Conservation (phyloP, 768 basidiomycete species). For the Boletellus ananas region DNA sequence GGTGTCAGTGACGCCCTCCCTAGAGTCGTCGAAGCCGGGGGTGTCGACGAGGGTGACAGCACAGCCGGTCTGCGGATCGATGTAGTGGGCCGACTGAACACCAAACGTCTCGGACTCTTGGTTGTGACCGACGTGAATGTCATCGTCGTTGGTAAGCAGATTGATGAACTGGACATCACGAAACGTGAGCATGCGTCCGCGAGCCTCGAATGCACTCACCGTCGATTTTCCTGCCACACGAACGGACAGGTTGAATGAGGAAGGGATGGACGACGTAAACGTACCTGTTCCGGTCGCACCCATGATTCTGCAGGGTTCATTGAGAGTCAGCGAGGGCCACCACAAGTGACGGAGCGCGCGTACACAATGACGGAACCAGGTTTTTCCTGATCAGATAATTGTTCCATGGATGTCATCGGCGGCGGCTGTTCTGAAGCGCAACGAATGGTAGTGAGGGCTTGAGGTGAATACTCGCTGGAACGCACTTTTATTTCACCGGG, state of each 20-base stretch:
- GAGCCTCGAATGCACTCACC: neutral
- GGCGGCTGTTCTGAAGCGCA: neutral
- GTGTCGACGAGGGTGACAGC: neutral
- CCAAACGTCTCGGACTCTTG: constrained; percentile 5
- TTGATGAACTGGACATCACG: constrained; percentile 3
- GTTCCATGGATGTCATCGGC: neutral
- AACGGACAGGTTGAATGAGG: no score
- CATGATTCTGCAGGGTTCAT: constrained; percentile 3
- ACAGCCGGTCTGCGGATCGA: neutral
- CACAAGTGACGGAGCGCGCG: neutral
- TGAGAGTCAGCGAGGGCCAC: neutral
- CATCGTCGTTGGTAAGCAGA: constrained; percentile 2
- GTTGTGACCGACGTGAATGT: constrained; percentile 4
- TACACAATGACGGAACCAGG: neutral
- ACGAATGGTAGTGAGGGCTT: neutral
- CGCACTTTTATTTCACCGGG: neutral
- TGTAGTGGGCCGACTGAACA: neutral
- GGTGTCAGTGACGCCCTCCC: neutral
- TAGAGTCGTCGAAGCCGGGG: neutral
- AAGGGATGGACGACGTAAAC: neutral
- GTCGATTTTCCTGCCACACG: constrained; percentile 6
- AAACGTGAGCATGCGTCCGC: neutral
- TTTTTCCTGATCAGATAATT: neutral
- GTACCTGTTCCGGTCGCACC: constrained; percentile 8
- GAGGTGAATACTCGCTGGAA: neutral